phyloP scores from a whole-genome alignment of 208 protist species.

The Leishmania guyanensis region DNA sequence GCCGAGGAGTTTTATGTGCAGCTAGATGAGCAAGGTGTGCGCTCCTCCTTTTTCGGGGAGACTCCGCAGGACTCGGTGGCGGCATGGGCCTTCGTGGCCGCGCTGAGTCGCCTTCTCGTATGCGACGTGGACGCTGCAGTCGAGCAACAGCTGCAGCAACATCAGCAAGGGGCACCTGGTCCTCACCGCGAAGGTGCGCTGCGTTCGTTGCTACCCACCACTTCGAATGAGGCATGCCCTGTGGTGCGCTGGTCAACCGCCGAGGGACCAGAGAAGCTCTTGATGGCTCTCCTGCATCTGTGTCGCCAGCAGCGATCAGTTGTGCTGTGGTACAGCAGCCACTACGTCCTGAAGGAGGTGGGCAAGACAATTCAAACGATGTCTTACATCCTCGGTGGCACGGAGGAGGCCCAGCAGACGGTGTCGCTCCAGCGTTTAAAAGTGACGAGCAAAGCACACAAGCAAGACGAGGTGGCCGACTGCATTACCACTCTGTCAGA shows the following conservation, averaged over 20 bases:
- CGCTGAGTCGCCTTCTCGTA: conserved; percentile 33
- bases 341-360: conserved; percentile 34
- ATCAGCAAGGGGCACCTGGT: neutral
- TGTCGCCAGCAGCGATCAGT: conserved; percentile 34
- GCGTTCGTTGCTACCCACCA: conserved; percentile 22
- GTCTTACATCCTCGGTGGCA: conserved; percentile 44
- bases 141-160: conserved; percentile 10
- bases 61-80: conserved; percentile 28
- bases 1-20: conserved; percentile 47
- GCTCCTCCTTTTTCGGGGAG: conserved; percentile 15
- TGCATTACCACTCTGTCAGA: conserved; percentile 6
- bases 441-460: conserved; percentile 42
- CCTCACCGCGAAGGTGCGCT: conserved; percentile 32
- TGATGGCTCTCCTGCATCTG: conserved; percentile 28
- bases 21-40: conserved; percentile 29
- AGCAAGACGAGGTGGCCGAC: conserved; percentile 35
- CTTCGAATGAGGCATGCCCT: conserved; percentile 36
- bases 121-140: conserved; percentile 27
- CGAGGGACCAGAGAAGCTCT: conserved; percentile 40
- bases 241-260: conserved; percentile 50
- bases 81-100: conserved; percentile 34
- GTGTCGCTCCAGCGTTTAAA: conserved; percentile 33
- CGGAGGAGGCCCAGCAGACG: conserved; percentile 30
- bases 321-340: conserved; percentile 43
- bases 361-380: conserved; percentile 47